Base-by-base conservation (phyloP, 768 basidiomycete genomes). In the Mycena olivaceomarginata region DNA sequence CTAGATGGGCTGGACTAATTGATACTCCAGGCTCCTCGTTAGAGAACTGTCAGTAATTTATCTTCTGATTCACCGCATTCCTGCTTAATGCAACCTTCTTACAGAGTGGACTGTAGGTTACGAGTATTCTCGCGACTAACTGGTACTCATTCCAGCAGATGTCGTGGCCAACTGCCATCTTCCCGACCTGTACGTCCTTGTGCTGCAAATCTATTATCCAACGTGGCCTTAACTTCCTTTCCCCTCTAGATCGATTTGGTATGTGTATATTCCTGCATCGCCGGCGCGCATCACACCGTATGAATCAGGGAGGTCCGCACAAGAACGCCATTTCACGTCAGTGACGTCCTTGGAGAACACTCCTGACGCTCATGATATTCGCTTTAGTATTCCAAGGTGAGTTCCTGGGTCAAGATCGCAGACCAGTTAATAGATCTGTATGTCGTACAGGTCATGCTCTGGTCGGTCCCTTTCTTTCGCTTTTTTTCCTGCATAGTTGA, bases 241-340 rank as follows among this genome's bases (percentile, higher is more conserved):
- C 6, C 20, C 7, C 65, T 48, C 22, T 80, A 95, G 94, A 77
- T 96, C 95, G 37, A 97, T 97, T 81, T 97, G 96, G 94, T 57
- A 12, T n/a, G 64, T 46, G 0, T 25, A 43, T 40, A 5, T 76
- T 16, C 66, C 70, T 46, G 51, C 41, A 13, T 63, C 67, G 37
- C 13, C 12, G 39, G 40, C 60, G 10, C 46, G 53, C 81, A 13
- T 46, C 6, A 82, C 80, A 67, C 25, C 3, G n/a, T 25, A 39
- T 20, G 8, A 40, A 39, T 25, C 9, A 96, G 95, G 97, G 98
- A 99, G 87, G 98, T 99, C 20, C 90, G 98, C 74, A 94, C 78
- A 92, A 92, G 84, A 92, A 94, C 91, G 94, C 66, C 94, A 98
- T 80, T 98, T 97, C 82, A 95, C 97, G 95, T 95, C 77, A 66